A percentile compares a stretch with the other conserved stretches of the same genome.
Evolutionary conservation across 768 basidiomycete species (phyloP).

Genomic region (Tricholoma matsutake): DNA sequence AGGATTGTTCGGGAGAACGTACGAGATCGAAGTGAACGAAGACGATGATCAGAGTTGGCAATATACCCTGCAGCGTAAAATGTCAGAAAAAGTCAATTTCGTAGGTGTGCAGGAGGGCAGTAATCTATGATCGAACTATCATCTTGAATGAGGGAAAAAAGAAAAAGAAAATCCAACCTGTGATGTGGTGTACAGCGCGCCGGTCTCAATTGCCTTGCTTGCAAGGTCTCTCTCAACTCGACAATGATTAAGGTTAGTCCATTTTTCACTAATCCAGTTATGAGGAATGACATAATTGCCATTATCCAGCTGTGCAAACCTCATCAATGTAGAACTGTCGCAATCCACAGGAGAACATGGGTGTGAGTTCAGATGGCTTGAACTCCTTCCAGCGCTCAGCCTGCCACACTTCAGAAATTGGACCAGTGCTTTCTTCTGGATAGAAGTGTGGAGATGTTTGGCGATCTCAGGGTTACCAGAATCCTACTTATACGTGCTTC

Average conservation of each 20-base stretch:
- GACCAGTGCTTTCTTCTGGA: background rate
- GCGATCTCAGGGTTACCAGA: background rate
- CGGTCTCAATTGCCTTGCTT: too few relatives aligned
- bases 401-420: background rate
- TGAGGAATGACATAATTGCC: background rate
- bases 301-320: background rate
- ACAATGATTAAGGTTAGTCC: too few relatives aligned
- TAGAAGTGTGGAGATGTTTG: background rate
- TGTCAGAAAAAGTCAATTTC: background rate
- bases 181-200: too few relatives aligned
- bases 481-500: background rate
- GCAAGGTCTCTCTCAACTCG: too few relatives aligned
- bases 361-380: background rate
- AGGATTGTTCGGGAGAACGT: background rate
- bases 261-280: too few relatives aligned
- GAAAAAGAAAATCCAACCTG: too few relatives aligned
- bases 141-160: too few relatives aligned
- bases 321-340: background rate
- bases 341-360: background rate
- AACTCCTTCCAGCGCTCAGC: background rate
- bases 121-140: too few relatives aligned
- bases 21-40: conserved; percentile 10
- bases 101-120: too few relatives aligned
- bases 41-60: conserved; percentile 17
- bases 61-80: conserved; percentile 11